Percentiles rank a stretch among this genome's conserved stretches.
These are phyloP conservation scores for Trichoderma orchidacearum DNA, from an alignment of 495 filamentous ascomycete species.

Conservation along the genomic window DNA sequence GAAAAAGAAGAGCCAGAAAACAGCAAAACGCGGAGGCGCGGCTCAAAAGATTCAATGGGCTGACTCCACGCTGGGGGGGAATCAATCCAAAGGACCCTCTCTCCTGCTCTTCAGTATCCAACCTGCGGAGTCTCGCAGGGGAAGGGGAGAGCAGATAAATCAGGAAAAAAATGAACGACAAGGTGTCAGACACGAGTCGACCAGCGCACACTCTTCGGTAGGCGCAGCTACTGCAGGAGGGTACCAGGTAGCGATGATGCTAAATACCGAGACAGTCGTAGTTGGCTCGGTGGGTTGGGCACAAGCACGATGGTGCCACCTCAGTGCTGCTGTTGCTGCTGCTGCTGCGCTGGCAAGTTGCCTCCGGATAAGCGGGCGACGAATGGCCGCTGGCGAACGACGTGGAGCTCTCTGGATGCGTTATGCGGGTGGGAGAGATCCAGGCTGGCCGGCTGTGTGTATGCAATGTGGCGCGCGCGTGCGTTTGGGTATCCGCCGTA, in stretches of 20 bases:
- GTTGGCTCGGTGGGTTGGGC: neutral
- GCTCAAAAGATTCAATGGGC: neutral
- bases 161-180: neutral
- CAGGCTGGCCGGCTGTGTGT: neutral
- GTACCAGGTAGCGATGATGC: too few species aligned
- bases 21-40: neutral
- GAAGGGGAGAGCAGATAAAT: too few species aligned
- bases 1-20: neutral
- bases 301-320: neutral
- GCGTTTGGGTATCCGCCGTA: neutral
- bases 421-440: neutral
- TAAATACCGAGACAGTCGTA: neutral
- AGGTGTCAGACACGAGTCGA: neutral
- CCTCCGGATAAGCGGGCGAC: neutral
- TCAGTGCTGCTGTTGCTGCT: neutral
- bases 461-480: neutral
- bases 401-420: neutral
- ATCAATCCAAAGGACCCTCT: neutral
- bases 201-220: neutral
- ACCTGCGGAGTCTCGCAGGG: neutral
- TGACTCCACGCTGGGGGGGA: neutral
- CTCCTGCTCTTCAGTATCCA: neutral
- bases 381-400: neutral
- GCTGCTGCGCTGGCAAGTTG: neutral
- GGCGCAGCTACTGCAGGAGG: neutral